Percentiles rank a stretch among this genome's conserved stretches.
Conservation (phyloP, 1,139 yeast species). For the Yamadazyma aaseri region DNA sequence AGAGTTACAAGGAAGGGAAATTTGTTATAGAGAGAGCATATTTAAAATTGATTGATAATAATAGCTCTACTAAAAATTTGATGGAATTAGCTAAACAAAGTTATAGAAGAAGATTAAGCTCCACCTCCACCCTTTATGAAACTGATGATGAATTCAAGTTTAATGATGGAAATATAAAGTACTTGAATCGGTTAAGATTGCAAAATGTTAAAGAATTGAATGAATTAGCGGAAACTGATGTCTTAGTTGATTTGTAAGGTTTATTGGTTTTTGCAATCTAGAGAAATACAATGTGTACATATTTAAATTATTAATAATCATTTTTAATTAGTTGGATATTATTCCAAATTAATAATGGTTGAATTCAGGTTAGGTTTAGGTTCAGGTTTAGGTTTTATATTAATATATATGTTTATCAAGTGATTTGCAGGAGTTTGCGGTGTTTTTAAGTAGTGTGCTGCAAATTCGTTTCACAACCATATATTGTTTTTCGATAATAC, state of each 20-base stretch:
- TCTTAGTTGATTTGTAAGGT: conserved; percentile 14
- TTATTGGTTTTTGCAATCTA: background rate
- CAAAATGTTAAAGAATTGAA: conserved; percentile 15
- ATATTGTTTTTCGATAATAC: too few species aligned
- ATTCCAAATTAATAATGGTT: background rate
- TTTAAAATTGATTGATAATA: conserved; percentile 24
- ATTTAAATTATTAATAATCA: too few species aligned
- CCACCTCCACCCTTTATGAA: conserved; percentile 17
- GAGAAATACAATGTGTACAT: background rate
- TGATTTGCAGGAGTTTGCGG: background rate
- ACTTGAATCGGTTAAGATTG: conserved; percentile 16
- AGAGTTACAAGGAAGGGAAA: conserved; percentile 76
- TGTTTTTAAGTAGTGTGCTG: background rate
- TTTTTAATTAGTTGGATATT: too few species aligned
- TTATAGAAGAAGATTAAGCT: conserved; percentile 25
- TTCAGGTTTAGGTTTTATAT: conserved; percentile 2
- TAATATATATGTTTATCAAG: background rate
- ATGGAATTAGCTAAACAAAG: conserved; percentile 30
- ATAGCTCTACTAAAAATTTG: conserved; percentile 26
- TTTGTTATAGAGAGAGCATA: conserved; percentile 62
- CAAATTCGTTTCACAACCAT: background rate
- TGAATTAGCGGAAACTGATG: conserved; percentile 11
- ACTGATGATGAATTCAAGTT: conserved; percentile 17
- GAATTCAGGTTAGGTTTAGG: conserved; percentile 3
- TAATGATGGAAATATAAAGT: conserved; percentile 11